Evolutionary conservation across 176 grass and related monocot species (phyloP).

Genomic region (Bolboschoenus planiculmis): DNA sequence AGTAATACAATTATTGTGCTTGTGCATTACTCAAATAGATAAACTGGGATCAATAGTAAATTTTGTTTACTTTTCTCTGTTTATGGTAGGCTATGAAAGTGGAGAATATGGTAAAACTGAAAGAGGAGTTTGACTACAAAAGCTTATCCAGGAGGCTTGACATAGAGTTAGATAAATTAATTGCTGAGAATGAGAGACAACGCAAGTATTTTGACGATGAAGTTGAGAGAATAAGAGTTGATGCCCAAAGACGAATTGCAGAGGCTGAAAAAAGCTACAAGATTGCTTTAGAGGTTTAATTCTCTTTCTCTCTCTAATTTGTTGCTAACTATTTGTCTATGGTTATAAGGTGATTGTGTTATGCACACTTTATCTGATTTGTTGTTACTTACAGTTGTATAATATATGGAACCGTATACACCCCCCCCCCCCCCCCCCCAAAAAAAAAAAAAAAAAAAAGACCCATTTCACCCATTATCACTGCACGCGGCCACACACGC

Average conservation of each 20-base stretch:
- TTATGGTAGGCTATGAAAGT: conserved; percentile 92
- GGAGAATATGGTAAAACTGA: conserved; percentile 98
- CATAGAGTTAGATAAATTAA: conserved; percentile 90
- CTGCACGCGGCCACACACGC: too few species aligned
- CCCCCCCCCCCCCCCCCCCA: too few species aligned
- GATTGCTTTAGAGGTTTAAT: conserved; percentile 61
- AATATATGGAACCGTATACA: too few species aligned
- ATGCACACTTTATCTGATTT: background rate
- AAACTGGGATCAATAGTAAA: background rate
- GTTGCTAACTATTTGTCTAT: conserved; percentile 2
- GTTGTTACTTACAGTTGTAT: too few species aligned
- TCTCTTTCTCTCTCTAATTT: conserved; percentile 15
- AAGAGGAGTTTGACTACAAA: conserved; percentile 99
- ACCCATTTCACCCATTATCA: too few species aligned
- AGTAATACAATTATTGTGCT: background rate
- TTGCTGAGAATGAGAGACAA: conserved; percentile 95
- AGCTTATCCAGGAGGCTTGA: conserved; percentile 94
- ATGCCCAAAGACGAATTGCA: conserved; percentile 64
- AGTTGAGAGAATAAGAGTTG: conserved; percentile 73
- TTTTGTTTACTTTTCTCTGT: background rate
- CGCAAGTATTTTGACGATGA: conserved; percentile 85
- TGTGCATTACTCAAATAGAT: background rate
- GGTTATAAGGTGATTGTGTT: background rate
- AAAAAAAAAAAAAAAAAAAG: too few species aligned
- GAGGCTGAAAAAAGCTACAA: conserved; percentile 70